phyloP scores from a whole-genome alignment of 2,329 filamentous ascomycete species.

The Elsinoe fawcettii region DNA sequence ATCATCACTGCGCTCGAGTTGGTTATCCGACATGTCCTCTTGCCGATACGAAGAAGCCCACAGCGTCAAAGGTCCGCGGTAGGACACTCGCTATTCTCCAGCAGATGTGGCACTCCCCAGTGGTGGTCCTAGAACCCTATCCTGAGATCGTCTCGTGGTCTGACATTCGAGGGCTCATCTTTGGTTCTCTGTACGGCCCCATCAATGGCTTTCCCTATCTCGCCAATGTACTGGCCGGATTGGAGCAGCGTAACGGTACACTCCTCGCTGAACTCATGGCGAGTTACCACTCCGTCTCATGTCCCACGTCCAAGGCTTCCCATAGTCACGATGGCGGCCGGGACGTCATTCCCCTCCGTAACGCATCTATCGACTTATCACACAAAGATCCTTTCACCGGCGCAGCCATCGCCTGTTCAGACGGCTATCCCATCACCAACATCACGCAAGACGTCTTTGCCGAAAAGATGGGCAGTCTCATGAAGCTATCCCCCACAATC shows the following conservation, averaged over 20 bases:
- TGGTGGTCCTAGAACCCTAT: slow-evolving; percentile 29
- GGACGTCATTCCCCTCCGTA: slow-evolving; percentile 32
- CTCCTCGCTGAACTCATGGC: slow-evolving; percentile 24
- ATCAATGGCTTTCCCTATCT: slow-evolving; percentile 28
- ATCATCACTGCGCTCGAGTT: slow-evolving; percentile 36
- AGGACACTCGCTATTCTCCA: slow-evolving; percentile 29
- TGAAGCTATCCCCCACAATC: slow-evolving; percentile 28
- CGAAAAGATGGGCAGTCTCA: slow-evolving; percentile 23
- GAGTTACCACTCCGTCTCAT: slow-evolving; percentile 29
- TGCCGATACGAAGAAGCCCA: slow-evolving; percentile 23
- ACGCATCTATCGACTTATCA: background rate
- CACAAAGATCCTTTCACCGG: slow-evolving; percentile 7
- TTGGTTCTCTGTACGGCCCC: slow-evolving; percentile 33
- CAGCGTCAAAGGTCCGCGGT: slow-evolving; percentile 30
- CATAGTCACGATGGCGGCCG: background rate
- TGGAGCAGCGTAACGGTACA: slow-evolving; percentile 30
- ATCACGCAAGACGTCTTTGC: slow-evolving; percentile 18
- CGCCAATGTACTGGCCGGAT: slow-evolving; percentile 29
- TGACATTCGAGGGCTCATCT: slow-evolving; percentile 32
- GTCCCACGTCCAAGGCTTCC: slow-evolving; percentile 22
- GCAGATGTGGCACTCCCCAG: slow-evolving; percentile 35
- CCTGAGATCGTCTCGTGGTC: slow-evolving; percentile 35
- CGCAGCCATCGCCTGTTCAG: slow-evolving; percentile 34
- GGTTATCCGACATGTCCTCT: slow-evolving; percentile 36
- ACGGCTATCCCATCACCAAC: slow-evolving; percentile 30